phyloP scores from a whole-genome alignment of 805 yeast genomes.

The Scheffersomyces ergatensis region DNA sequence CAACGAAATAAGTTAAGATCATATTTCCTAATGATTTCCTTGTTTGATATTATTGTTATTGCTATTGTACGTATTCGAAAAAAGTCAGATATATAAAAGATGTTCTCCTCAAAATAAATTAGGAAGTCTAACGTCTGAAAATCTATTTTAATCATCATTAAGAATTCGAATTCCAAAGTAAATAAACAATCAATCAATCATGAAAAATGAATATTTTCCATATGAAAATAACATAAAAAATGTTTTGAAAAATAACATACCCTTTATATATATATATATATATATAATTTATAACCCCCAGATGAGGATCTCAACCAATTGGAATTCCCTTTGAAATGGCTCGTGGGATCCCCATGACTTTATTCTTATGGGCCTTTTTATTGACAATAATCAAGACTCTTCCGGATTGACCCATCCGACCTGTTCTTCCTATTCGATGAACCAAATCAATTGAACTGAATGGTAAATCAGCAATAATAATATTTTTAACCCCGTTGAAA shows the following conservation, averaged over 20 bases:
- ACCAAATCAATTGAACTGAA: slow-evolving; percentile 79
- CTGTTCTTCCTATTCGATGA: slow-evolving; percentile 93
- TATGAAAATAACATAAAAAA: too few relatives aligned
- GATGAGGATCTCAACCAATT: slow-evolving; percentile 17
- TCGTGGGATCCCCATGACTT: slow-evolving; percentile 60
- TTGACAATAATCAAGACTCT: slow-evolving; percentile 79
- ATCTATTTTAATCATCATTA: slow-evolving; percentile 33
- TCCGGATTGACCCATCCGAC: slow-evolving; percentile 86
- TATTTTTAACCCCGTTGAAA: slow-evolving; percentile 76
- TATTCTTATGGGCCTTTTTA: slow-evolving; percentile 49
- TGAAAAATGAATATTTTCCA: background rate
- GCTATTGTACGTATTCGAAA: too few relatives aligned
- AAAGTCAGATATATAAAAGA: too few relatives aligned
- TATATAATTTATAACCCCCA: background rate
- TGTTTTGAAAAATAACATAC: slow-evolving; percentile 4
- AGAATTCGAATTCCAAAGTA: background rate
- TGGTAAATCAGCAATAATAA: slow-evolving; percentile 84
- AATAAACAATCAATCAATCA: slow-evolving; percentile 1
- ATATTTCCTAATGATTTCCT: too few relatives aligned
- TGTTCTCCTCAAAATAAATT: slow-evolving; percentile 28
- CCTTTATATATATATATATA: background rate
- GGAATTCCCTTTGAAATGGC: slow-evolving; percentile 54
- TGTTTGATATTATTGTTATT: too few relatives aligned
- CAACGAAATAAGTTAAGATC: too few relatives aligned
- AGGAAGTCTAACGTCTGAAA: slow-evolving; percentile 44